Evolutionary conservation across 2,329 filamentous ascomycete species (phyloP).

Genomic region (Penicillium hordei): DNA sequence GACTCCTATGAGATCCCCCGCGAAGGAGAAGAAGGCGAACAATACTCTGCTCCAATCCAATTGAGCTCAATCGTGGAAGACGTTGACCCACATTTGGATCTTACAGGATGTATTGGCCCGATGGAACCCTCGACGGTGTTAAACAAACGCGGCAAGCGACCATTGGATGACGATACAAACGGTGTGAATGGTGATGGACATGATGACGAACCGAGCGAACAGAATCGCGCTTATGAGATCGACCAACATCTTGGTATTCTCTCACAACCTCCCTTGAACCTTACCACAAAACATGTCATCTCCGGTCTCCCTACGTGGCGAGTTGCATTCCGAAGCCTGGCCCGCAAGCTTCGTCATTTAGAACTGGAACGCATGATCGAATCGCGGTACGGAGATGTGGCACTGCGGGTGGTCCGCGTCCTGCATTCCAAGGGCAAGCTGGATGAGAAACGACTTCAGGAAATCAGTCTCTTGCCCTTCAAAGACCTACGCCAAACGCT

Average conservation of each 20-base stretch:
- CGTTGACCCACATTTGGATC: slow-evolving; percentile 39
- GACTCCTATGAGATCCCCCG: slow-evolving; percentile 38
- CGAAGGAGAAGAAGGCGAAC: slow-evolving; percentile 44
- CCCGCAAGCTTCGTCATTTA: slow-evolving; percentile 67
- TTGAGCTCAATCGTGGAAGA: slow-evolving; percentile 38
- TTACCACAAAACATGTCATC: slow-evolving; percentile 37
- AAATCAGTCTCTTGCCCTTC: slow-evolving; percentile 78
- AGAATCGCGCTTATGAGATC: slow-evolving; percentile 36
- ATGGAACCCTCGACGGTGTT: slow-evolving; percentile 26
- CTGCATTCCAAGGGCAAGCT: slow-evolving; percentile 84
- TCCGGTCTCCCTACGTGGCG: slow-evolving; percentile 72
- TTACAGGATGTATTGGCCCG: slow-evolving; percentile 38
- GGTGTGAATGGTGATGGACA: slow-evolving; percentile 49
- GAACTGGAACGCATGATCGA: slow-evolving; percentile 82
- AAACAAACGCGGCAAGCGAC: slow-evolving; percentile 34
- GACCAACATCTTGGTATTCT: slow-evolving; percentile 51
- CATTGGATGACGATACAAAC: slow-evolving; percentile 26
- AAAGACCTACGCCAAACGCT: slow-evolving; percentile 82
- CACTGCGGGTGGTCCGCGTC: slow-evolving; percentile 80
- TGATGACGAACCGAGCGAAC: slow-evolving; percentile 36
- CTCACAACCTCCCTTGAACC: slow-evolving; percentile 43
- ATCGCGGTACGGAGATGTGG: slow-evolving; percentile 71
- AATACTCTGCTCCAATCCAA: slow-evolving; percentile 39
- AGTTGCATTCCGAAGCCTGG: slow-evolving; percentile 74
- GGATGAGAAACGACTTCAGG: slow-evolving; percentile 87